Percentiles rank a stretch among this genome's conserved stretches.
These are phyloP conservation scores for Plectosphaerella cucumerina DNA, from an alignment of 2,329 filamentous ascomycete genomes.

Conservation along the genomic window DNA sequence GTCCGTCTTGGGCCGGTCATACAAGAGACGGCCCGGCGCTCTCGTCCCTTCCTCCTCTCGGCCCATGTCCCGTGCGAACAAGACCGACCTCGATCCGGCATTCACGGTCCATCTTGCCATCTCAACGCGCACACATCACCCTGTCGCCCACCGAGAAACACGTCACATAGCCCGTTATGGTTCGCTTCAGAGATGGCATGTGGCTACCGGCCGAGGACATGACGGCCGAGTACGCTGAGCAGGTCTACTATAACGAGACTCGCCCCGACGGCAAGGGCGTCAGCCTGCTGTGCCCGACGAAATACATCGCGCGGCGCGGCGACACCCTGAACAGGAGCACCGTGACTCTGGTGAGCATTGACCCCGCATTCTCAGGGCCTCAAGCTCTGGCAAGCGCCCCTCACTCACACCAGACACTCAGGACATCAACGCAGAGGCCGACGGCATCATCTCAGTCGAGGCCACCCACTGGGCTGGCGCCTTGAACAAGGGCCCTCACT, in stretches of 20 bases:
- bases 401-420: constrained; percentile 4
- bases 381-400: neutral
- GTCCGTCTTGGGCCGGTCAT: constrained; percentile 1
- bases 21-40: constrained; percentile 3
- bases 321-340: constrained; percentile 54
- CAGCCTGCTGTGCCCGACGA: constrained; percentile 51
- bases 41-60: constrained; percentile 1
- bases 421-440: constrained; percentile 30
- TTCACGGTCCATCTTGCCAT: constrained; percentile 1
- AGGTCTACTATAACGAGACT: constrained; percentile 48
- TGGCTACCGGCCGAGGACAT: constrained; percentile 61
- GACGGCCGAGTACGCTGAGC: constrained; percentile 61
- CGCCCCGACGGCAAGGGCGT: constrained; percentile 41
- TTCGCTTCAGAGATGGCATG: constrained; percentile 39
- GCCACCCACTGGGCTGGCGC: constrained; percentile 34
- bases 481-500: constrained; percentile 30
- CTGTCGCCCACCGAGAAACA: too few relatives aligned
- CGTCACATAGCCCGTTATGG: constrained; percentile 17
- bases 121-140: too few relatives aligned
- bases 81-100: neutral
- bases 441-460: constrained; percentile 35
- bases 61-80: neutral
- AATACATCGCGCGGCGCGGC: constrained; percentile 46
- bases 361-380: neutral
- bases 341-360: constrained; percentile 30